Conservation (phyloP, 768 basidiomycete species). For the Pleurotus platypus region DNA sequence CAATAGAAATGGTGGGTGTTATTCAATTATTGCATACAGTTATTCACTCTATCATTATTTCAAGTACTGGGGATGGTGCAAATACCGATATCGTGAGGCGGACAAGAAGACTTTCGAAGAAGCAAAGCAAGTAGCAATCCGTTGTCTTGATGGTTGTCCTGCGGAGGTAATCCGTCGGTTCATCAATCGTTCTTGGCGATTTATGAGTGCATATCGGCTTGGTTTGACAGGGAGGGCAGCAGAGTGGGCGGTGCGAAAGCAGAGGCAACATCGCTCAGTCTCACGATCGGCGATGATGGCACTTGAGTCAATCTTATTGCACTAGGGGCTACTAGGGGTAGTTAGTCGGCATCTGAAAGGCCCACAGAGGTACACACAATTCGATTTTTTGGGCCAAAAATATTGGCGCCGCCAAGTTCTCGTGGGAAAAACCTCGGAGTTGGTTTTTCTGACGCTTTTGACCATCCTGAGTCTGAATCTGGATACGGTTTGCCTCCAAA, state of each 20-base stretch:
- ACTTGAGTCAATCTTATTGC: conserved; percentile 23
- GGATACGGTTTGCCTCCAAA: background rate
- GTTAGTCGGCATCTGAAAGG: too few relatives aligned
- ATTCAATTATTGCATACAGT: background rate
- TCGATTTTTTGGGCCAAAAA: too few relatives aligned
- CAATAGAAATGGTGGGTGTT: conserved; percentile 31
- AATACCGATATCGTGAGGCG: conserved; percentile 29
- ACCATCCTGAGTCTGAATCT: too few relatives aligned
- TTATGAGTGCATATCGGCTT: conserved; percentile 29
- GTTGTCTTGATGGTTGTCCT: conserved; percentile 31
- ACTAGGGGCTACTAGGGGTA: background rate
- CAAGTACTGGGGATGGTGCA: conserved; percentile 27
- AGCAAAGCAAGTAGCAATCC: conserved; percentile 22
- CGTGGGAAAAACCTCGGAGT: too few relatives aligned
- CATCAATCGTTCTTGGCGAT: conserved; percentile 31
- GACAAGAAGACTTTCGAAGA: conserved; percentile 26
- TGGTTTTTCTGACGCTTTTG: too few relatives aligned
- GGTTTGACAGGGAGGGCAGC: conserved; percentile 34
- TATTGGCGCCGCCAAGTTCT: too few relatives aligned
- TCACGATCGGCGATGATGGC: conserved; percentile 25
- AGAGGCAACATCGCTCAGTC: conserved; percentile 26
- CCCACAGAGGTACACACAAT: too few relatives aligned
- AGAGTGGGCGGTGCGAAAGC: conserved; percentile 33
- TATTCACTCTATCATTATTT: background rate
- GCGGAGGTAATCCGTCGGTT: conserved; percentile 30